Percentiles rank a stretch among this genome's conserved stretches.
These are phyloP conservation scores for Lachnellula willkommii DNA, from an alignment of 2,329 filamentous ascomycete genomes.

Conservation along the genomic window DNA sequence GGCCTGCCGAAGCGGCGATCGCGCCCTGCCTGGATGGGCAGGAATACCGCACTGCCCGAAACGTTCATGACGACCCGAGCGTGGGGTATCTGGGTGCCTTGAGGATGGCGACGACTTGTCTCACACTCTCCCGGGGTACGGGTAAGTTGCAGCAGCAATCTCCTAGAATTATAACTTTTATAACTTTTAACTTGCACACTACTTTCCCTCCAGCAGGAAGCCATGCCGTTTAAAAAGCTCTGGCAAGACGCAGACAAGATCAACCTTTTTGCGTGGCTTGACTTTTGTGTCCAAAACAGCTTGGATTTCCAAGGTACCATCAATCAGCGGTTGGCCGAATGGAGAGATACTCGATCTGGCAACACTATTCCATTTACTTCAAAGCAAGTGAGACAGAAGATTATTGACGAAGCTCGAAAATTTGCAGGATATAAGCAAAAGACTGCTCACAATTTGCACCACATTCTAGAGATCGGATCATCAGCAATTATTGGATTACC, in stretches of 20 bases:
- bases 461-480: not conserved
- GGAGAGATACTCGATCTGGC: not conserved
- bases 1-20: too few species aligned
- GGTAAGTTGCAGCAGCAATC: too few species aligned
- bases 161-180: too few species aligned
- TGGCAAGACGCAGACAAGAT: not conserved
- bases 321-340: not conserved
- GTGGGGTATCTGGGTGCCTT: too few species aligned
- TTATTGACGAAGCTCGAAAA: not conserved
- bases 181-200: too few species aligned
- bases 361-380: not conserved
- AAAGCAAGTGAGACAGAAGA: not conserved
- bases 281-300: conserved; percentile 1
- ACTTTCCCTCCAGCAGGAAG: not conserved
- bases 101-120: too few species aligned
- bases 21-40: too few species aligned
- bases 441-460: not conserved
- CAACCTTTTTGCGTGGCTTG: conserved; percentile 7
- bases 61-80: too few species aligned
- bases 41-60: too few species aligned
- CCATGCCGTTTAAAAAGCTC: too few species aligned
- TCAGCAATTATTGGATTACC: not conserved
- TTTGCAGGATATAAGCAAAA: not conserved
- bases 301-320: not conserved
- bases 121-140: too few species aligned